A percentile compares a stretch with the other conserved stretches of the same genome.
These are phyloP conservation scores for Fusarium metavorans DNA, from an alignment of 2,329 filamentous ascomycete species.

Conservation along the genomic window DNA sequence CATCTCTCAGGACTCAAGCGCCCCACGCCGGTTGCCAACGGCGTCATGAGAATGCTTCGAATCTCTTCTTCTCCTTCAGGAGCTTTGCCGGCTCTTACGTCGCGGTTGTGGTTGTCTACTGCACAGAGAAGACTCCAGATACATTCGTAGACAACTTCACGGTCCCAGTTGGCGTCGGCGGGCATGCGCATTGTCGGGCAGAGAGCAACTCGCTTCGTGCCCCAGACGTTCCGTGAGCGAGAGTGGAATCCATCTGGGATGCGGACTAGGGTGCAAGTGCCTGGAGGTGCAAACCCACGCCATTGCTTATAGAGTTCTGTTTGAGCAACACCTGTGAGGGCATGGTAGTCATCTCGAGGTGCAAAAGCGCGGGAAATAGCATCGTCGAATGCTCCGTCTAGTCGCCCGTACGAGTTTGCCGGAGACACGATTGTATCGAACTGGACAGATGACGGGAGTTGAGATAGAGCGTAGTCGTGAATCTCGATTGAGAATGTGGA, in stretches of 20 bases:
- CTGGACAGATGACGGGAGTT: constrained; percentile 48
- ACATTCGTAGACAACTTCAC: constrained; percentile 66
- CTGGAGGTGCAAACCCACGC: constrained; percentile 63
- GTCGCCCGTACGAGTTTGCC: constrained; percentile 64
- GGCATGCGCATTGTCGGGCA: constrained; percentile 67
- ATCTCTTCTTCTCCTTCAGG: constrained; percentile 47
- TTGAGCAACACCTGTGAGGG: constrained; percentile 61
- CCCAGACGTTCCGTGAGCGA: constrained; percentile 53
- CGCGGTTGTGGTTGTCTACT: constrained; percentile 60
- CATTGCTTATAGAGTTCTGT: constrained; percentile 57
- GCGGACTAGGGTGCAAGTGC: constrained; percentile 61
- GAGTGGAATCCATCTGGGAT: constrained; percentile 54
- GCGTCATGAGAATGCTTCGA: constrained; percentile 61
- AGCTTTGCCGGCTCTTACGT: constrained; percentile 5
- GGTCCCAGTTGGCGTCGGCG: constrained; percentile 58
- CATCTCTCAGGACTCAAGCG: constrained; percentile 59
- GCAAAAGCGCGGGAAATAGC: constrained; percentile 62
- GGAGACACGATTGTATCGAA: constrained; percentile 65
- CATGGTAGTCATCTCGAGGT: constrained; percentile 57
- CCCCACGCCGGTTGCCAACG: constrained; percentile 63
- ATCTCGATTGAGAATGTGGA: constrained; percentile 48
- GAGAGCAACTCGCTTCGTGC: constrained; percentile 58
- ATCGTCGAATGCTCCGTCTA: constrained; percentile 67
- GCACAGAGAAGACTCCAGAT: constrained; percentile 64
- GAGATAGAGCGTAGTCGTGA: constrained; percentile 54